A percentile compares a stretch with the other conserved stretches of the same genome.
Conservation (phyloP, 1,284 basidiomycete genomes). For the Afroboletus lepidellus region DNA sequence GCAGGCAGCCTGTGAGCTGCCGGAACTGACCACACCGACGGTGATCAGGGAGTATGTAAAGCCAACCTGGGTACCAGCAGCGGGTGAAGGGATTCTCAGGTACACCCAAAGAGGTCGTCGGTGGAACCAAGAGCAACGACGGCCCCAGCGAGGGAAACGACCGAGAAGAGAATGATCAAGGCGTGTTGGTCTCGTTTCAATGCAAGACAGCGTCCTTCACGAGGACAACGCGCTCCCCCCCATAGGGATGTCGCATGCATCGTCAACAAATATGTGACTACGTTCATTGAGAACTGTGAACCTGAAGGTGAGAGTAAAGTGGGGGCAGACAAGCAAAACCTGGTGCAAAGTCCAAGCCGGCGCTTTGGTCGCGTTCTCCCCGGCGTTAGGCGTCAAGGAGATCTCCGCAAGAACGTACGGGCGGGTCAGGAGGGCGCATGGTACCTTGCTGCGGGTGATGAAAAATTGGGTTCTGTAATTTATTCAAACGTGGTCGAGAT, state of each 20-base stretch:
- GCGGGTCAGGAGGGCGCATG: background rate
- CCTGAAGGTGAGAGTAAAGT: background rate
- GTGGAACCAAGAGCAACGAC: slow-evolving; percentile 4
- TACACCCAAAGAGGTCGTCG: background rate
- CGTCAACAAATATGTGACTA: background rate
- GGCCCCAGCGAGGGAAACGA: slow-evolving; percentile 7
- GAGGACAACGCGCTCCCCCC: background rate
- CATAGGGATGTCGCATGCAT: background rate
- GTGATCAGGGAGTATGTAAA: slow-evolving; percentile 14
- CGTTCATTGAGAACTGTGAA: background rate
- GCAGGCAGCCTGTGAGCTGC: slow-evolving; percentile 16
- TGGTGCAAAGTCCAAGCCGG: background rate
- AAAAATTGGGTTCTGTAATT: background rate
- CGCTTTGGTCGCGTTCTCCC: background rate
- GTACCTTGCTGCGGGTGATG: background rate
- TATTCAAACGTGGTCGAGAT: background rate
- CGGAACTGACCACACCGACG: background rate
- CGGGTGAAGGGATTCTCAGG: background rate
- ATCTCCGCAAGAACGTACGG: no score
- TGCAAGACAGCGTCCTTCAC: background rate
- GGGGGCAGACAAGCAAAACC: background rate
- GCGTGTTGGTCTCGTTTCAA: background rate
- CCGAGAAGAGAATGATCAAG: slow-evolving; percentile 7
- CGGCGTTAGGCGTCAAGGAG: background rate
- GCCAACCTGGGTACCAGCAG: slow-evolving; percentile 4